Conservation (phyloP, 257 asterid species). For the Solanum lycopersicoides region DNA sequence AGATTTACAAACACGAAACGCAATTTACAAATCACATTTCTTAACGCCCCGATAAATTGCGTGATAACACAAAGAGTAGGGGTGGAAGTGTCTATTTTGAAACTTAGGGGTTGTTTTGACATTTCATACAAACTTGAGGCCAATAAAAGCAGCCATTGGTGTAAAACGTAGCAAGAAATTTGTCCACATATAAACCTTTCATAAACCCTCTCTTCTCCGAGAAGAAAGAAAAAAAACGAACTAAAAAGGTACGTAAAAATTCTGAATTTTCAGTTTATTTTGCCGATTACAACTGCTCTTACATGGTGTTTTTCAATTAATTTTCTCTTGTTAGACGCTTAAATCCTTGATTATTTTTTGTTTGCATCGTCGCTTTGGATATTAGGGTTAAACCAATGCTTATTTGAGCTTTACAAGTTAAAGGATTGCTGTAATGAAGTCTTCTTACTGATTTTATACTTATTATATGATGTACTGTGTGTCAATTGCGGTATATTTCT, state of each 20-base stretch:
- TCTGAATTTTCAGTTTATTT: background rate
- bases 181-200: background rate
- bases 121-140: background rate
- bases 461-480: background rate
- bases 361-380: background rate
- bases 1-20: too few species aligned
- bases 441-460: background rate
- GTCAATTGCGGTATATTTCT: background rate
- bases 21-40: background rate
- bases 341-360: background rate
- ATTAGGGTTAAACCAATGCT: background rate
- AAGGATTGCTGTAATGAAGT: background rate
- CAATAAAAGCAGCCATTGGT: background rate
- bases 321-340: background rate
- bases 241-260: background rate
- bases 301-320: background rate
- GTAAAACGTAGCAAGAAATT: background rate
- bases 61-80: background rate
- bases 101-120: background rate
- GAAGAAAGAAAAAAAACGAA: background rate
- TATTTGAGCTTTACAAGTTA: background rate
- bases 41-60: background rate
- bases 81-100: background rate
- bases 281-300: background rate
- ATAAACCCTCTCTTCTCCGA: background rate